Evolutionary conservation across 2,329 filamentous ascomycete genomes (phyloP).

Genomic region (Calonectria ilicicola): DNA sequence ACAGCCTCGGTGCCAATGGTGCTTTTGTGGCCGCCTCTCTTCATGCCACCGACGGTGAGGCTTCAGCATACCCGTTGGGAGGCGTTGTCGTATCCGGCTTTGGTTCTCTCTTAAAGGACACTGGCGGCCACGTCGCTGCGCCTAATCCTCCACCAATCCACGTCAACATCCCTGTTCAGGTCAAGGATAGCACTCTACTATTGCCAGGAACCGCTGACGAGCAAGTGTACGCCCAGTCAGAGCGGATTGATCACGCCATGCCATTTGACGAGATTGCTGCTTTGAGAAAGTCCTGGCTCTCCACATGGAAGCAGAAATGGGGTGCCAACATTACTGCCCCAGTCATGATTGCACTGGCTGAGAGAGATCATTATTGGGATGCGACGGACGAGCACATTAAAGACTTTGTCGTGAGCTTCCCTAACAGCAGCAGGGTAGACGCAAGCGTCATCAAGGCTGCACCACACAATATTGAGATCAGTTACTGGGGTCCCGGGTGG

Average conservation of each 20-base stretch:
- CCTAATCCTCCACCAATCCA: conserved; percentile 21
- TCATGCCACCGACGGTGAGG: conserved; percentile 5
- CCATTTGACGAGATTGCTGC: conserved; percentile 31
- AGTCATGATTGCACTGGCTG: conserved; percentile 30
- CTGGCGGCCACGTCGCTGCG: conserved; percentile 19
- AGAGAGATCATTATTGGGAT: conserved; percentile 32
- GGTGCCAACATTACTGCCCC: conserved; percentile 23
- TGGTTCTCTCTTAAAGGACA: conserved; percentile 28
- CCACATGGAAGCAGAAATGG: conserved; percentile 35
- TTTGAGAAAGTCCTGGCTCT: conserved; percentile 27
- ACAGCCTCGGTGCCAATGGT: conserved; percentile 34
- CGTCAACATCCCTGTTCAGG: conserved; percentile 28
- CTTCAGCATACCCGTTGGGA: conserved; percentile 27
- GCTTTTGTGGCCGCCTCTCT: conserved; percentile 31
- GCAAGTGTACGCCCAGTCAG: conserved; percentile 27
- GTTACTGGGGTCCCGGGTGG: conserved; percentile 35
- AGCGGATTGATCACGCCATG: conserved; percentile 30
- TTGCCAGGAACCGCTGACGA: conserved; percentile 32
- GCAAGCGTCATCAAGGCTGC: conserved; percentile 30
- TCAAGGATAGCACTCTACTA: conserved; percentile 34
- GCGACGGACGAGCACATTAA: conserved; percentile 34
- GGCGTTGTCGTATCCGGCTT: conserved; percentile 33
- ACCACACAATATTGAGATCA: conserved; percentile 37
- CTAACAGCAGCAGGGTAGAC: conserved; percentile 30
- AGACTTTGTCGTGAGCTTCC: conserved; percentile 22